Evolutionary conservation across 31 red algal genomes (phyloP).

Genomic region (Asparagopsis taxiformis): DNA sequence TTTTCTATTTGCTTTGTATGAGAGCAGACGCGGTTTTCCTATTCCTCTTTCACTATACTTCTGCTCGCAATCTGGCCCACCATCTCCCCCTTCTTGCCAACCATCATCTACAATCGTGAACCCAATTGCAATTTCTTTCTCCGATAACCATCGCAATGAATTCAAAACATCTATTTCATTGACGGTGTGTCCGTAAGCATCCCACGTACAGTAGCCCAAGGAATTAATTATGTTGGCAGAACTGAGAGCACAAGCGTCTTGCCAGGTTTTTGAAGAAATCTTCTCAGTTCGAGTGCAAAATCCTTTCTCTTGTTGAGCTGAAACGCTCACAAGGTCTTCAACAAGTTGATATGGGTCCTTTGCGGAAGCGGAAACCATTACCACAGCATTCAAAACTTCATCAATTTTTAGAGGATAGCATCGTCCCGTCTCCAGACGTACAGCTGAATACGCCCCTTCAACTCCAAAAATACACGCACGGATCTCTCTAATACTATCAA

Average conservation of each 20-base stretch:
- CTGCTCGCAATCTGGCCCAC: slow-evolving; percentile 28
- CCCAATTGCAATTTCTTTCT: slow-evolving; percentile 8
- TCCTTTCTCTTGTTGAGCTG: background rate
- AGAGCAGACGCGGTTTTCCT: slow-evolving; percentile 11
- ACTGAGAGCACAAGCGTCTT: background rate
- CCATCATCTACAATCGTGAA: slow-evolving; percentile 56
- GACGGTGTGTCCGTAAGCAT: slow-evolving; percentile 37
- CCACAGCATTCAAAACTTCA: background rate
- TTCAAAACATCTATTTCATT: slow-evolving; percentile 15
- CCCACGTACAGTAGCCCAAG: slow-evolving; percentile 64
- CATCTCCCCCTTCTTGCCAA: slow-evolving; percentile 37
- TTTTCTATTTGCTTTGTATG: slow-evolving; percentile 38
- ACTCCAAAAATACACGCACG: slow-evolving; percentile 9
- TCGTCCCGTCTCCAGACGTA: slow-evolving; percentile 14
- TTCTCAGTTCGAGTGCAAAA: slow-evolving; percentile 11
- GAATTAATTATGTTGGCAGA: background rate
- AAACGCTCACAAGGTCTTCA: background rate
- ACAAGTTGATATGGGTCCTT: slow-evolving; percentile 3
- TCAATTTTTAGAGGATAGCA: slow-evolving; percentile 1
- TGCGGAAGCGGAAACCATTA: background rate
- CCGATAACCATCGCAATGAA: slow-evolving; percentile 19
- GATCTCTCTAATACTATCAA: background rate
- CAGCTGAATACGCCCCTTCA: background rate
- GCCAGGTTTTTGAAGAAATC: background rate
- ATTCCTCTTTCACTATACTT: background rate